Conservation (phyloP, 2,329 filamentous ascomycete genomes). For the Basipetospora sp. region DNA sequence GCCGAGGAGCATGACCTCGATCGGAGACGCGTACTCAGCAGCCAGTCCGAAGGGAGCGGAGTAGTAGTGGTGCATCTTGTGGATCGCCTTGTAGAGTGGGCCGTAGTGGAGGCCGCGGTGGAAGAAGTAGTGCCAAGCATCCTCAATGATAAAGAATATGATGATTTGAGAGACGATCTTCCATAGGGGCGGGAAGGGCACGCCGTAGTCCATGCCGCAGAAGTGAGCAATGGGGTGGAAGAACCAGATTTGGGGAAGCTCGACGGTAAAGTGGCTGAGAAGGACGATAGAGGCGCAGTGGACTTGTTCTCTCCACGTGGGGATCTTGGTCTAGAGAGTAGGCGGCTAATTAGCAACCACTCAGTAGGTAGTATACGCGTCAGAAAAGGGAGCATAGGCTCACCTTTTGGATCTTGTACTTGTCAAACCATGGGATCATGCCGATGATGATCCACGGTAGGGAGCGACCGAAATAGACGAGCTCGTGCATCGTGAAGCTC, state of each 20-base stretch:
- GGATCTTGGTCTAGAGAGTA: conserved; percentile 67
- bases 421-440: conserved; percentile 69
- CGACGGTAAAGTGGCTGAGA: conserved; percentile 90
- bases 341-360: too few relatives aligned
- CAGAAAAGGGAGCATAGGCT: not conserved
- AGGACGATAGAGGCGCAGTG: conserved; percentile 86
- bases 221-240: conserved; percentile 94
- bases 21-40: conserved; percentile 92
- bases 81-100: conserved; percentile 86
- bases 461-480: conserved; percentile 82
- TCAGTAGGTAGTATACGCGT: too few relatives aligned
- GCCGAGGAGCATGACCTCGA: conserved; percentile 90
- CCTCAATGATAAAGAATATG: conserved; percentile 89
- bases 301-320: conserved; percentile 86
- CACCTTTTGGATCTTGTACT: conserved; percentile 86
- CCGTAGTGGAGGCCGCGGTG: conserved; percentile 90
- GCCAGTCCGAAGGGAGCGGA: conserved; percentile 92
- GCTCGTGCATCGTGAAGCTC: conserved; percentile 90
- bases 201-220: conserved; percentile 73
- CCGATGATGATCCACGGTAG: conserved; percentile 91
- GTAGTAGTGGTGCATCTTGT: conserved; percentile 99
- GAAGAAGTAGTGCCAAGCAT: conserved; percentile 96
- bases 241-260: conserved; percentile 96
- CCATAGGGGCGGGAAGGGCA: conserved; percentile 73
- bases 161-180: conserved; percentile 86